Percentiles rank a stretch among this genome's conserved stretches.
Conservation (phyloP, 1,284 basidiomycete species). For the Cerrena zonata region DNA sequence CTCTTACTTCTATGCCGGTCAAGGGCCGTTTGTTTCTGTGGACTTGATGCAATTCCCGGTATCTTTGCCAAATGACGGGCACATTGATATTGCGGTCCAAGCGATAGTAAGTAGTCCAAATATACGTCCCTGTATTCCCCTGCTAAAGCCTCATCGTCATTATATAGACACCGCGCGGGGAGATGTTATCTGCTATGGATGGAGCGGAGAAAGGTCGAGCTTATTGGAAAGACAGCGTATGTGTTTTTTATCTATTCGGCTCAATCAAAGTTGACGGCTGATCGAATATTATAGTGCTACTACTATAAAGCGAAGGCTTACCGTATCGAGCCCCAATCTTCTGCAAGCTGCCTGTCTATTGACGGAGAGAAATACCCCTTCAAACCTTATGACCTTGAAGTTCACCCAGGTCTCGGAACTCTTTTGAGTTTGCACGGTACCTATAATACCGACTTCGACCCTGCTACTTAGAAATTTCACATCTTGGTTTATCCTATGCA, state of each 20-base stretch:
- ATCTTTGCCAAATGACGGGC: slow-evolving; percentile 71
- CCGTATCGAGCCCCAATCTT: slow-evolving; percentile 59
- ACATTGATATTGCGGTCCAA: slow-evolving; percentile 75
- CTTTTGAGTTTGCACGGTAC: slow-evolving; percentile 67
- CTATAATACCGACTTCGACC: slow-evolving; percentile 51
- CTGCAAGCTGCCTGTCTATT: slow-evolving; percentile 55
- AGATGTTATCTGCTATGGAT: slow-evolving; percentile 56
- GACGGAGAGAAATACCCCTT: slow-evolving; percentile 86
- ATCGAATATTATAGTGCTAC: slow-evolving; percentile 23
- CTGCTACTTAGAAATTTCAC: too few species aligned
- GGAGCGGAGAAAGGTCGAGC: slow-evolving; percentile 63
- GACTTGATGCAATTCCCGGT: slow-evolving; percentile 87
- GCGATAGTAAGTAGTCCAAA: slow-evolving; percentile 41
- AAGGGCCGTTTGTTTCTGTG: slow-evolving; percentile 59
- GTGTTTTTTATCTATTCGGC: slow-evolving; percentile 17
- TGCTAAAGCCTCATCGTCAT: background rate
- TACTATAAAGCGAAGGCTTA: slow-evolving; percentile 80
- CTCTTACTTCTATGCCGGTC: slow-evolving; percentile 67
- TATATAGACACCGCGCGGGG: slow-evolving; percentile 50
- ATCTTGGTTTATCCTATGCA: too few species aligned
- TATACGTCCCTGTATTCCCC: background rate
- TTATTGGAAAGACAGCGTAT: slow-evolving; percentile 64
- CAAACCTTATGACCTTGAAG: slow-evolving; percentile 79
- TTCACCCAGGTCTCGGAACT: slow-evolving; percentile 65
- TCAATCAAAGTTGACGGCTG: background rate